phyloP scores from a whole-genome alignment of 2,329 filamentous ascomycete genomes.

The Nothopassalora personata region DNA sequence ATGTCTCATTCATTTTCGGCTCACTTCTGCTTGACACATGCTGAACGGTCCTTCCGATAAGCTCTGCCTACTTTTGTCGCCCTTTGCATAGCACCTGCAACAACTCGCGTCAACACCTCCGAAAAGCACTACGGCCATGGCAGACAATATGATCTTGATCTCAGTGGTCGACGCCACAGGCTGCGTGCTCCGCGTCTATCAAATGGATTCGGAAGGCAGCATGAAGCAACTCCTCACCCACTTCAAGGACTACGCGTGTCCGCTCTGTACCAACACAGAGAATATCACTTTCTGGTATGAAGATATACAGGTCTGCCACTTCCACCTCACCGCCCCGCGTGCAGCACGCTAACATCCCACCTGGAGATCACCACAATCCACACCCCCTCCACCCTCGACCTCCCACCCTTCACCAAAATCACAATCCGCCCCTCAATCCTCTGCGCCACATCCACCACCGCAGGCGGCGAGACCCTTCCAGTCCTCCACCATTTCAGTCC shows the following conservation, averaged over 20 bases:
- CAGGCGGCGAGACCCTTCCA: neutral
- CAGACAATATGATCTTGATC: neutral
- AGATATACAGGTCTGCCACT: neutral
- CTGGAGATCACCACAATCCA: neutral
- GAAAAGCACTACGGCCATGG: neutral
- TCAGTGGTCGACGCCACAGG: neutral
- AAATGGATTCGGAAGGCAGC: neutral
- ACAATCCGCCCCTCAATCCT: neutral
- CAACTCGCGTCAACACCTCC: neutral
- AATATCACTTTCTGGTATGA: neutral
- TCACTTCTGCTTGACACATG: neutral
- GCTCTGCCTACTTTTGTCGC: neutral
- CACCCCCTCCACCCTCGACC: neutral
- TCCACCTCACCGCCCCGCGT: neutral
- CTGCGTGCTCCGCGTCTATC: neutral
- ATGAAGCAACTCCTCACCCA: neutral
- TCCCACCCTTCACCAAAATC: neutral
- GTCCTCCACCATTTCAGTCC: neutral
- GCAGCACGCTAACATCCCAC: neutral
- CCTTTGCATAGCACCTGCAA: neutral
- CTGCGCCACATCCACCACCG: neutral
- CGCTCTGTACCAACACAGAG: neutral
- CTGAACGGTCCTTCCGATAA: neutral
- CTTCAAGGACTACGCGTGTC: neutral
- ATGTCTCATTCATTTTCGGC: neutral